Evolutionary conservation across 2,329 filamentous ascomycete genomes (phyloP), one percentile per base, ranked within the genome.

Genomic region (Amphichorda felina): DNA sequence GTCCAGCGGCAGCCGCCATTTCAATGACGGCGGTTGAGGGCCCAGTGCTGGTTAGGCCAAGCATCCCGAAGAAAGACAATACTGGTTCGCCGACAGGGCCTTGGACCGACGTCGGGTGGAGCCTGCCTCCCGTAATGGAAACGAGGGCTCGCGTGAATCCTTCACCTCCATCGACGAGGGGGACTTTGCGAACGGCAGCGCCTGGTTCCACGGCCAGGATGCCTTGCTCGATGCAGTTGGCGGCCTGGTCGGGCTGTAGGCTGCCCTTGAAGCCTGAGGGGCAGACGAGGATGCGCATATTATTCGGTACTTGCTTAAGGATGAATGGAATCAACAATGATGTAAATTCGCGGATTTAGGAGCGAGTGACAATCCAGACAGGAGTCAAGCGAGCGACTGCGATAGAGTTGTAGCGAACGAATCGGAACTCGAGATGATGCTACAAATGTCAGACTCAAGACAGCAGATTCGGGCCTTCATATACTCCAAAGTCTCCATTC

Each of bases 231-330:
- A 72, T 71, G 37, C 65, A 68, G 38, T 66, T 56, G 1, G 67
- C 66, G 2, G 65, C 66, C n/a, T 55, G 51, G 11, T 61, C 53
- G 3, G 68, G 64, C 13, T 61, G 56, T 4, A 72, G 57, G 33
- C 65, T 69, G 18, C 68, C 67, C 39, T 71, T 72, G 55, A 71
- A 71, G 2, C 67, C 68, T 1, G 66, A 70, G 0, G 68, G 68
- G 13, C 63, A 65, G 26, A 72, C 57, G 33, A 72, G 57, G 17
- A 72, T 41, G 14, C 44, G 21, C 17, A 15, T 5, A n/a, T n/a
- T n/a, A n/a, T n/a, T n/a, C n/a, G n/a, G n/a, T n/a, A n/a, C n/a
- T n/a, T n/a, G n/a, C n/a, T n/a, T n/a, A n/a, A n/a, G n/a, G n/a
- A n/a, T n/a, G n/a, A n/a, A n/a, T n/a, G n/a, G n/a, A n/a, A n/a